Conservation (phyloP, 1,139 yeast genomes). For the Pichia sp. region DNA sequence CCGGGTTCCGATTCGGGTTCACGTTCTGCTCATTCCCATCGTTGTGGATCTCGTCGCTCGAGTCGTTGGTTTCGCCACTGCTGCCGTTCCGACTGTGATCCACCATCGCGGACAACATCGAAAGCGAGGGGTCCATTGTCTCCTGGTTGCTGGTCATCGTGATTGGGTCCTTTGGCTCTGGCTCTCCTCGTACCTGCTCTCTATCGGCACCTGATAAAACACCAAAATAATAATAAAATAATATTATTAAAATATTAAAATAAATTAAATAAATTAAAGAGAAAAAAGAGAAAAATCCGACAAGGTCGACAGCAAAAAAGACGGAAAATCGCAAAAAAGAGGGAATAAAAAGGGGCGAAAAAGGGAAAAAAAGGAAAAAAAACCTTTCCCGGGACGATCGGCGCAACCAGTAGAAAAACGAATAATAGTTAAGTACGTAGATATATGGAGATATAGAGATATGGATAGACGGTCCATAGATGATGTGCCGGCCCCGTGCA, state of each 20-base stretch:
- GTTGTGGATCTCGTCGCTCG: background rate
- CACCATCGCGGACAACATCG: slow-evolving; percentile 5
- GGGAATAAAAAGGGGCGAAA: background rate
- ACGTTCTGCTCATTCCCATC: background rate
- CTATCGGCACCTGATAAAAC: background rate
- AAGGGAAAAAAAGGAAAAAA: background rate
- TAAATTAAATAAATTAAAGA: slow-evolving; percentile 1
- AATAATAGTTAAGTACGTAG: background rate
- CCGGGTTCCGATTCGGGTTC: background rate
- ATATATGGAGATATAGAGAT: background rate
- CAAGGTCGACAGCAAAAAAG: background rate
- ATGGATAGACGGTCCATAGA: no score
- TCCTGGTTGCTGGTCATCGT: slow-evolving; percentile 3
- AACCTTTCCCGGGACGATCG: background rate
- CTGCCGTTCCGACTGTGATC: background rate
- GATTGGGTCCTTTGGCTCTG: background rate
- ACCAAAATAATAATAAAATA: background rate
- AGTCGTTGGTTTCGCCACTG: background rate
- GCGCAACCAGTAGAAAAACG: background rate
- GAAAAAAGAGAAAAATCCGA: background rate
- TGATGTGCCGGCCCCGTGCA: no score
- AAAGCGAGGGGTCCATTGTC: slow-evolving; percentile 6
- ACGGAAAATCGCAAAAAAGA: background rate
- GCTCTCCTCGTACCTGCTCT: background rate
- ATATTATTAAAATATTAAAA: background rate